Conservation (phyloP, 345 rosid genomes). For the Eucalyptus decipiens region DNA sequence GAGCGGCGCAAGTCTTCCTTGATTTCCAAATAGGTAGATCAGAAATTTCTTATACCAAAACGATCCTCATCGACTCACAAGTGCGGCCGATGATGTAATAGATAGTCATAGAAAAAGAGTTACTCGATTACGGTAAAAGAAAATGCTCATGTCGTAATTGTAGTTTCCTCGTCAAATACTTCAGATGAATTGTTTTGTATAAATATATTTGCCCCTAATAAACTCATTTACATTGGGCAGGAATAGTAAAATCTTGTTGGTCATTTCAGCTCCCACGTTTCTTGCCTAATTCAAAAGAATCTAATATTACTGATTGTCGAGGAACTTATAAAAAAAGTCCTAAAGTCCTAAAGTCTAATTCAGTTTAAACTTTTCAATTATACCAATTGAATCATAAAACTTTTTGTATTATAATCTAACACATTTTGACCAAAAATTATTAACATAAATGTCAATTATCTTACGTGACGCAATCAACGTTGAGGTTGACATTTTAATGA, state of each 20-base stretch:
- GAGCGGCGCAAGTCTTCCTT: neutral
- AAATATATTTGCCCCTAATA: neutral
- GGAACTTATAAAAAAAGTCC: neutral
- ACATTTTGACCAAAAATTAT: too few species aligned
- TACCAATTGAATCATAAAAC: accelerated
- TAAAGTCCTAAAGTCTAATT: too few species aligned
- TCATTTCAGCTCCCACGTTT: neutral
- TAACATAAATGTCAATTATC: too few species aligned
- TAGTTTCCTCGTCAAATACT: neutral
- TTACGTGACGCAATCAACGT: accelerated
- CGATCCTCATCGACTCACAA: neutral
- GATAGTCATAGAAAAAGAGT: neutral
- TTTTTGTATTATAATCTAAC: too few species aligned
- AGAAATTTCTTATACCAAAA: neutral
- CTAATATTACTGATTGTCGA: neutral
- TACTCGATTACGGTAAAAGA: neutral
- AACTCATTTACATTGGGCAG: neutral
- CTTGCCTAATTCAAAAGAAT: neutral
- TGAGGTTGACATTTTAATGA: too few species aligned
- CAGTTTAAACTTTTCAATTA: too few species aligned
- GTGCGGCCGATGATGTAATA: neutral
- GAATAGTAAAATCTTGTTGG: neutral
- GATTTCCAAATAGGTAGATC: neutral
- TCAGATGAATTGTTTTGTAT: neutral
- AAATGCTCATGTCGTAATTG: neutral